Percentiles rank a stretch among this genome's conserved stretches.
Evolutionary conservation across 331 rosid species (phyloP).

Genomic region (Rhamnella rubrinervis): DNA sequence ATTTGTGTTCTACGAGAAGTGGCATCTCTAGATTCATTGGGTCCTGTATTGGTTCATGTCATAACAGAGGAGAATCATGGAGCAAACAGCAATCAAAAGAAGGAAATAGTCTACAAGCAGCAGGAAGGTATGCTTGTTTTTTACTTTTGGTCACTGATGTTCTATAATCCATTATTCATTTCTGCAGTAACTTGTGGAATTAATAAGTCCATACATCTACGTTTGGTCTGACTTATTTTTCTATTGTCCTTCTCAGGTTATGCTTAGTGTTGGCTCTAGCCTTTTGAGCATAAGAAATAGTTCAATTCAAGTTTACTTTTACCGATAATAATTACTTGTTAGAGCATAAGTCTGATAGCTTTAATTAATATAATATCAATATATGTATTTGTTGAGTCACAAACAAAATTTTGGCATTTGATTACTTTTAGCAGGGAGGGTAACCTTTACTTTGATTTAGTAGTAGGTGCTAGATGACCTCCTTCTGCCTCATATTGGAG

Average conservation of each 20-base stretch:
- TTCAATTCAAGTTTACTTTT: conserved; percentile 21
- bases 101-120: conserved; percentile 27
- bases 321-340: too few species aligned
- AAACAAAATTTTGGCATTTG: too few species aligned
- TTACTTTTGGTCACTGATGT: conserved; percentile 4
- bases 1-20: conserved; percentile 79
- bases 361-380: too few species aligned
- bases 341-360: too few species aligned
- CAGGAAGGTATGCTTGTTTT: conserved; percentile 42
- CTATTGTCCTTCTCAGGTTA: neutral
- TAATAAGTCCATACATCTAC: neutral
- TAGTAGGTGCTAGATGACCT: neutral
- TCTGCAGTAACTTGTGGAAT: neutral
- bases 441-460: too few species aligned
- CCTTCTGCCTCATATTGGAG: neutral
- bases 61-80: conserved; percentile 69
- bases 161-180: conserved; percentile 6
- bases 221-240: neutral
- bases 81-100: conserved; percentile 39
- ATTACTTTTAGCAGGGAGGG: too few species aligned
- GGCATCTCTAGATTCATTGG: conserved; percentile 85
- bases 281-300: neutral
- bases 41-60: conserved; percentile 93
- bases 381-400: too few species aligned
- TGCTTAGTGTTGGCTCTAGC: neutral